Evolutionary conservation across 257 asterid species (phyloP), one percentile per base, ranked within the genome.

Genomic region (Primulina huaijiensis): DNA sequence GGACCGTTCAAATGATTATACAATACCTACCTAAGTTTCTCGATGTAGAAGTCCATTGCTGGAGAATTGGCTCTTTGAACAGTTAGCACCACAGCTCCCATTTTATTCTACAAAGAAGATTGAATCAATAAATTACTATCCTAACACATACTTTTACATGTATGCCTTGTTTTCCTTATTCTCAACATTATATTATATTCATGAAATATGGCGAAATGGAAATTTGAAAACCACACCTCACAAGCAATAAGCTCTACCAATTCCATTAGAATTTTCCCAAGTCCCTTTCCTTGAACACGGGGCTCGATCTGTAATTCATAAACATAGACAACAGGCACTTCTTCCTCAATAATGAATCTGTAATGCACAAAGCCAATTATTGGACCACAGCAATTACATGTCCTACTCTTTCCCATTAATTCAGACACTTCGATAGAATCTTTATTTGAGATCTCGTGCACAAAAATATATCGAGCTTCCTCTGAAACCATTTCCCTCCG

Each of bases 11-110:
- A 64, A 60, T 30, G 27, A 62, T 65, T 35, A 21, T 35, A 66
- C 60, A 27, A 33, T 35, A 57, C 59, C 30, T 77, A 88, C 96
- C 92, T 65, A 58, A 89, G 94, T 76, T 86, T 90, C 63, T 50
- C 60, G 61, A 71, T 80, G 69, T 93, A 93, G 68, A 90, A 93
- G 67, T 84, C 77, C 89, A 89, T 86, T n/a, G 96, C 99, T 17
- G 21, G 64, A 30, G 12, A 50, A 72, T 93, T 93, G 74, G 88
- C 83, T 77, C 72, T 90, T 76, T 93, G 99, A 69, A 93, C 97
- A 16, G 99, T 93, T 38, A 93, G 86, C 83, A 89, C 77, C 72
- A 93, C 92, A 67, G 97, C 96, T 35, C 86, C 83, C 99, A 93
- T 85, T 82, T 73, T 74, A 60, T 70, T 83, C 97, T 92, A 87